A percentile compares a stretch with the other conserved stretches of the same genome.
Evolutionary conservation across 148 eudicot species (phyloP).

Genomic region (Rhododendron ovatum): DNA sequence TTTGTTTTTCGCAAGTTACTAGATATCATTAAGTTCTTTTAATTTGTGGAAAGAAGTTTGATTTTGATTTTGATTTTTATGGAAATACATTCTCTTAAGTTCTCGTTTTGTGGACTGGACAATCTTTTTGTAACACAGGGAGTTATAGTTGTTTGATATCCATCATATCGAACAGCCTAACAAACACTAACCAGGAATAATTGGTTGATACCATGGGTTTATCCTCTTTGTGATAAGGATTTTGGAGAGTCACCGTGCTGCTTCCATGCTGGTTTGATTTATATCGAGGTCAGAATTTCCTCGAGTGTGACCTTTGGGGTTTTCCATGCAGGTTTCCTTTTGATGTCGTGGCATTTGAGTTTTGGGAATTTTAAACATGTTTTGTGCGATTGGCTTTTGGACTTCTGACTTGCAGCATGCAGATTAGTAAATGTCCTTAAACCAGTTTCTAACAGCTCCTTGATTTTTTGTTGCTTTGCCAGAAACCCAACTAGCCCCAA

Average conservation of each 20-base stretch:
- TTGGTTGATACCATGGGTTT: neutral
- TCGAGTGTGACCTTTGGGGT: neutral
- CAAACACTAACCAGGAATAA: neutral
- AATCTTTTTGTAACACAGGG: too few species aligned
- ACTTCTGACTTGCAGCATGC: neutral
- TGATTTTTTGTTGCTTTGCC: neutral
- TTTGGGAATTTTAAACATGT: neutral
- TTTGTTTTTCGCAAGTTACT: too few species aligned
- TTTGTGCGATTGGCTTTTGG: neutral
- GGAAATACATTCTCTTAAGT: too few species aligned
- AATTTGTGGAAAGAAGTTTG: too few species aligned
- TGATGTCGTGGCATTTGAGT: neutral
- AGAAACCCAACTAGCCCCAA: neutral
- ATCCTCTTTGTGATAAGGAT: neutral
- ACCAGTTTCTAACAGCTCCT: neutral
- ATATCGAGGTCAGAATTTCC: neutral
- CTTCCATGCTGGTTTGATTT: neutral
- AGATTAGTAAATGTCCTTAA: neutral
- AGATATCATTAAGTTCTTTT: too few species aligned
- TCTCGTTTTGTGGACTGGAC: too few species aligned
- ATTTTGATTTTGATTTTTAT: too few species aligned
- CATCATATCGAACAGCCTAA: too few species aligned
- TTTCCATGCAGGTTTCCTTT: neutral
- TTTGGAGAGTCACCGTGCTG: neutral
- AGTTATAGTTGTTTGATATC: too few species aligned